Evolutionary conservation across 768 basidiomycete species (phyloP).

Genomic region (Lactarius hatsudake): DNA sequence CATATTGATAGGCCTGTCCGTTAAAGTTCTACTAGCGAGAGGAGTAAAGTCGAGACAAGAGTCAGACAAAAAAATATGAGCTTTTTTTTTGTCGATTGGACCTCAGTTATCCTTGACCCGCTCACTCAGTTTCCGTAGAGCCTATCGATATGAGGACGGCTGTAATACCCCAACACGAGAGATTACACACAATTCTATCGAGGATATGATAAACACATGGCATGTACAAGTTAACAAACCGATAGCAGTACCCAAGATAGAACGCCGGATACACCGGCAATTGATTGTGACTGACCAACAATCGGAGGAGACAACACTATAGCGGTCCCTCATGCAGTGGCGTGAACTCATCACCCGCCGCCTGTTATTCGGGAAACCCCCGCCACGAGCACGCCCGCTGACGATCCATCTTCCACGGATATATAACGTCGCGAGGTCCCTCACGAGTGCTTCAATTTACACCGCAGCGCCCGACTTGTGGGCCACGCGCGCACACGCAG

Average conservation of each 20-base stretch:
- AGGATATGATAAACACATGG: not conserved
- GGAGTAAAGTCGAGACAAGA: no score
- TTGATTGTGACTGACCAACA: not conserved
- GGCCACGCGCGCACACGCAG: slow-evolving; percentile 41
- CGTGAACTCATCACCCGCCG: not conserved
- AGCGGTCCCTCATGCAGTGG: not conserved
- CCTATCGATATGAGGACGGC: no score
- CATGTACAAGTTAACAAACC: not conserved
- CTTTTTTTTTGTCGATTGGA: no score
- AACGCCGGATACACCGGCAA: not conserved
- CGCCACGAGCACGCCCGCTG: slow-evolving; percentile 18
- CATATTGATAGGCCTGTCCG: no score
- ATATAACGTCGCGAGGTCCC: slow-evolving; percentile 27
- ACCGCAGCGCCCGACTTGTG: slow-evolving; percentile 41
- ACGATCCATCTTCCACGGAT: slow-evolving; percentile 23
- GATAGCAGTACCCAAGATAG: not conserved
- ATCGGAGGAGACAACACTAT: not conserved
- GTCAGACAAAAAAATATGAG: no score
- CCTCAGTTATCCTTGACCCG: no score
- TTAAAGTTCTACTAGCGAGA: no score
- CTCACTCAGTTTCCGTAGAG: no score
- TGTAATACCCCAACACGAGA: not conserved
- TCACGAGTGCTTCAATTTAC: slow-evolving; percentile 34
- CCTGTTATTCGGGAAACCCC: slow-evolving; percentile 10
- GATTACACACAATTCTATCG: not conserved